phyloP scores from a whole-genome alignment of 2,329 filamentous ascomycete species.

The Cladophialophora yegresii region DNA sequence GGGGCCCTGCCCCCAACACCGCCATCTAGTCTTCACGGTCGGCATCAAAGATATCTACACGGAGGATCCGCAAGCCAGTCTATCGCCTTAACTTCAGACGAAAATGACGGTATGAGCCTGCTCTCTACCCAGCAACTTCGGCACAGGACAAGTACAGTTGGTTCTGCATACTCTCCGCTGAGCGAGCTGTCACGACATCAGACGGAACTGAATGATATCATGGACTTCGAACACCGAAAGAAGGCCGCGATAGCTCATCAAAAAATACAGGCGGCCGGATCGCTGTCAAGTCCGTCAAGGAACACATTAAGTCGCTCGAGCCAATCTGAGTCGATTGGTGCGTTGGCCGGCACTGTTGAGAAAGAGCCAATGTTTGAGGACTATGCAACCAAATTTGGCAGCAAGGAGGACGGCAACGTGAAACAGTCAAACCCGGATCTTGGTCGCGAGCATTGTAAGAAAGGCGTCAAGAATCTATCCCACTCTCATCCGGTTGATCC shows the following conservation, averaged over 20 bases:
- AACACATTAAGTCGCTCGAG: slow-evolving; percentile 5
- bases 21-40: slow-evolving; percentile 1
- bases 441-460: slow-evolving; percentile 41
- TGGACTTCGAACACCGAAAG: slow-evolving; percentile 47
- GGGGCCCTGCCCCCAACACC: neutral
- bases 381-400: slow-evolving; percentile 14
- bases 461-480: slow-evolving; percentile 35
- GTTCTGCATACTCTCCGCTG: neutral
- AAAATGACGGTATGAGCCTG: neutral
- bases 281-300: neutral
- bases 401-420: neutral
- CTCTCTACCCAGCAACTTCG: neutral
- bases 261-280: slow-evolving; percentile 24
- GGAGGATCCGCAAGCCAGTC: neutral
- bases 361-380: slow-evolving; percentile 1
- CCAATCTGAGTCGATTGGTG: neutral
- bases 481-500: slow-evolving; percentile 24
- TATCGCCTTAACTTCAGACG: neutral
- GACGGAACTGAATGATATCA: slow-evolving; percentile 39
- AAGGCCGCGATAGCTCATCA: slow-evolving; percentile 40
- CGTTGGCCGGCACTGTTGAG: neutral
- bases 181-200: slow-evolving; percentile 13
- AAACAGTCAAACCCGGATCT: slow-evolving; percentile 17
- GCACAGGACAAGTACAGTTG: neutral
- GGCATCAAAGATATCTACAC: neutral